phyloP scores from a whole-genome alignment of 2,329 filamentous ascomycete species.

The Aspergillus ochraceus region DNA sequence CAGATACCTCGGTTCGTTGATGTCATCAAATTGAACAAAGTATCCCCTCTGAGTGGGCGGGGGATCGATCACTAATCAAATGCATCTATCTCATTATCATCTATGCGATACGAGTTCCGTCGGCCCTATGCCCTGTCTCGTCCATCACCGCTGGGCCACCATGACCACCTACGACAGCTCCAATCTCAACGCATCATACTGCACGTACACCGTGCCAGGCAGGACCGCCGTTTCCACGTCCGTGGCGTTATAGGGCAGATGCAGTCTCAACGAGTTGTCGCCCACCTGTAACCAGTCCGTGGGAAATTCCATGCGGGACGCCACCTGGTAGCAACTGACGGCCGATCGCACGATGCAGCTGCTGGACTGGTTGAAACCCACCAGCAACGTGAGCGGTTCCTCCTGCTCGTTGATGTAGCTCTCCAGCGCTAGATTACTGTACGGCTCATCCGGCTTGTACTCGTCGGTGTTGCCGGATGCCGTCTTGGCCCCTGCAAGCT shows the following conservation, averaged over 20 bases:
- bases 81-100: not conserved
- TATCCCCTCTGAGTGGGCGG: no score
- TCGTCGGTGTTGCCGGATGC: constrained; percentile 63
- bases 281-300: constrained; percentile 50
- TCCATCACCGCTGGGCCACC: not conserved
- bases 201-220: constrained; percentile 58
- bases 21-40: no score
- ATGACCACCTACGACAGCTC: constrained; percentile 44
- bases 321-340: constrained; percentile 62
- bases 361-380: constrained; percentile 55
- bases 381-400: constrained; percentile 23
- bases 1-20: no score
- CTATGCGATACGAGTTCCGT: no score
- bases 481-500: constrained; percentile 63
- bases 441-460: constrained; percentile 55
- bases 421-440: constrained; percentile 54
- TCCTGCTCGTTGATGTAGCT: constrained; percentile 49
- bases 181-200: constrained; percentile 65
- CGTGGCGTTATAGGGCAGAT: constrained; percentile 60
- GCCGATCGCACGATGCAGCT: constrained; percentile 63
- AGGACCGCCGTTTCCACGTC: constrained; percentile 60
- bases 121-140: not conserved
- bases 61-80: not conserved
- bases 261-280: constrained; percentile 57
- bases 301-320: constrained; percentile 61